Percentiles rank a stretch among this genome's conserved stretches.
Conservation (phyloP, 169 alveolate genomes). For the Neospora caninum region DNA sequence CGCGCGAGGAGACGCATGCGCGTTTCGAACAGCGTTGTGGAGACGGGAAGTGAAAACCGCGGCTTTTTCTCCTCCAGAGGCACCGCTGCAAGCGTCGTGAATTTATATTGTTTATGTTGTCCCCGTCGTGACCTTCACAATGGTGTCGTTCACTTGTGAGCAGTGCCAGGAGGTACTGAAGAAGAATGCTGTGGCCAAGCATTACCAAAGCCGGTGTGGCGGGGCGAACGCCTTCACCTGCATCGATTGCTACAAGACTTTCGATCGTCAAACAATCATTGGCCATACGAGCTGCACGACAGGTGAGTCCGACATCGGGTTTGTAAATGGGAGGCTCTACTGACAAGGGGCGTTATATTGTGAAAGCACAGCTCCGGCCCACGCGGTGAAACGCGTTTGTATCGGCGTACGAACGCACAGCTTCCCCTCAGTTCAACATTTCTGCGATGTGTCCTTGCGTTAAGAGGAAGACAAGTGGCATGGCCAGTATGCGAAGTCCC, state of each 20-base stretch:
- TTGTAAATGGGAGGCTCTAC: too few species aligned
- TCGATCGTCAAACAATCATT: constrained; percentile 17
- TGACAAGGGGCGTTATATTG: too few species aligned
- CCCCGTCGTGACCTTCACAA: not conserved
- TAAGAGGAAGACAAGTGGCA: constrained; percentile 24
- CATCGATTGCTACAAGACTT: constrained; percentile 39
- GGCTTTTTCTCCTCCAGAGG: not conserved
- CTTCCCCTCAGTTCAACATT: too few species aligned
- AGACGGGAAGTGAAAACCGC: not conserved
- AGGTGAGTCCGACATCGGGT: not conserved
- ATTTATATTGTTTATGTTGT: not conserved
- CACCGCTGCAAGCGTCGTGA: not conserved
- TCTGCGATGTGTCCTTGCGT: not conserved
- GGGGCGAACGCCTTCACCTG: constrained; percentile 30
- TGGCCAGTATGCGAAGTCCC: constrained; percentile 37
- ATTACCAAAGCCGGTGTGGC: not conserved
- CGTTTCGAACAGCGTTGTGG: too few species aligned
- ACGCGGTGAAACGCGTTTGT: too few species aligned
- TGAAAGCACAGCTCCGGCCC: too few species aligned
- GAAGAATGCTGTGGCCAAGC: constrained; percentile 39
- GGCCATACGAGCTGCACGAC: constrained; percentile 44
- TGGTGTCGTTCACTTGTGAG: constrained; percentile 35
- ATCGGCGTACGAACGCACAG: too few species aligned
- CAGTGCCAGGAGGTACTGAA: constrained; percentile 40
- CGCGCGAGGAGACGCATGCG: too few species aligned